Conservation (phyloP, 1,139 yeast genomes). For the Pichia inconspicua region DNA sequence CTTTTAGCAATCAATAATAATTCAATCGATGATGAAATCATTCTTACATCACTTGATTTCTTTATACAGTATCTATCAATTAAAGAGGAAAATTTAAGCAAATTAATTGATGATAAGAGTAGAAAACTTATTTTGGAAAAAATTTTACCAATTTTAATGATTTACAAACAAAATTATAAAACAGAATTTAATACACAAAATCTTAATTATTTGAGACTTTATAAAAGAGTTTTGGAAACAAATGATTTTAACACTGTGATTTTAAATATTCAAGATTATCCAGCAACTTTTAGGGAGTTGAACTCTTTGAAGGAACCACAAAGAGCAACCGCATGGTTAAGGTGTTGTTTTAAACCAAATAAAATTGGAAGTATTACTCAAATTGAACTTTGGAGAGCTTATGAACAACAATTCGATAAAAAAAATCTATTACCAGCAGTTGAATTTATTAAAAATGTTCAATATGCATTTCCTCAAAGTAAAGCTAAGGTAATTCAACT, state of each 20-base stretch:
- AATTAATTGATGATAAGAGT: conserved; percentile 21
- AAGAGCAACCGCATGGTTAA: conserved; percentile 91
- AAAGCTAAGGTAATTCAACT: conserved; percentile 83
- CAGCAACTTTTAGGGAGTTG: conserved; percentile 54
- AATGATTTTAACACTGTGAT: conserved; percentile 21
- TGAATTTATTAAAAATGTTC: conserved; percentile 89
- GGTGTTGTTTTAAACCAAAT: conserved; percentile 80
- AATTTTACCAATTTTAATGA: conserved; percentile 55
- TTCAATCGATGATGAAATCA: conserved; percentile 43
- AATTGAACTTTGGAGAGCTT: conserved; percentile 91
- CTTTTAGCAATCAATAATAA: conserved; percentile 28
- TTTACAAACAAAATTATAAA: conserved; percentile 39
- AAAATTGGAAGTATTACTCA: conserved; percentile 84
- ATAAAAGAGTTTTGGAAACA: conserved; percentile 37
- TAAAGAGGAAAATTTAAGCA: conserved; percentile 12
- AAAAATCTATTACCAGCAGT: conserved; percentile 82
- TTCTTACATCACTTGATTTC: conserved; percentile 60
- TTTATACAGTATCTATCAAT: conserved; percentile 51
- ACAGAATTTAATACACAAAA: conserved; percentile 31
- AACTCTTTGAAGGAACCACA: conserved; percentile 72
- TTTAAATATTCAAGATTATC: conserved; percentile 12
- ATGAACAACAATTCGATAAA: conserved; percentile 70
- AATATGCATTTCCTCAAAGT: conserved; percentile 83
- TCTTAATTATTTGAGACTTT: conserved; percentile 29
- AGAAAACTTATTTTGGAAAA: conserved; percentile 45